phyloP scores from a whole-genome alignment of 768 basidiomycete species.

The Agaricus blazei region DNA sequence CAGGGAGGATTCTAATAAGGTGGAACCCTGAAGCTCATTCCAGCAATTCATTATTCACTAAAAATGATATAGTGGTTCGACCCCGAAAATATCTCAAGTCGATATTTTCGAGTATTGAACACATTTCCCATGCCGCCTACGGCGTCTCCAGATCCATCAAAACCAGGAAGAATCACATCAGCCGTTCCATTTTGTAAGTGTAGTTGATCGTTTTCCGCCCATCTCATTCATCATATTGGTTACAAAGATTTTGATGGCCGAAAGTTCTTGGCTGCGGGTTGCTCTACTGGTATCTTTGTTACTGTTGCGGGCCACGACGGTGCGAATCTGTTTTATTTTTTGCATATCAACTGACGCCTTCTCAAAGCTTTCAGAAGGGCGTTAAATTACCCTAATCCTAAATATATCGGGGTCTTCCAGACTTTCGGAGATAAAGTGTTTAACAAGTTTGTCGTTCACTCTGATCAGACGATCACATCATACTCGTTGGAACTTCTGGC shows the following conservation, averaged over 20 bases:
- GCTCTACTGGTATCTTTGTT: slow-evolving; percentile 66
- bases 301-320: slow-evolving; percentile 50
- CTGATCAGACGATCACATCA: slow-evolving; percentile 50
- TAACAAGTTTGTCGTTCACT: slow-evolving; percentile 66
- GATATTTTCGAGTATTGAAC: slow-evolving; percentile 50
- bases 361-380: slow-evolving; percentile 53
- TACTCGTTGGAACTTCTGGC: slow-evolving; percentile 73
- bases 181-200: slow-evolving; percentile 63
- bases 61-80: slow-evolving; percentile 55
- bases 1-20: slow-evolving; percentile 70
- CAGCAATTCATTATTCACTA: neutral
- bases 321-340: slow-evolving; percentile 22
- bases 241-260: slow-evolving; percentile 42
- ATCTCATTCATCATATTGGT: neutral
- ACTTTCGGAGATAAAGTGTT: slow-evolving; percentile 35
- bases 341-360: neutral
- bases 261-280: slow-evolving; percentile 60
- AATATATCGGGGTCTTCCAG: slow-evolving; percentile 53
- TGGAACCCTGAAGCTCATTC: slow-evolving; percentile 17
- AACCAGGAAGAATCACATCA: slow-evolving; percentile 49
- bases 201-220: neutral
- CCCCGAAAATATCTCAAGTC: slow-evolving; percentile 51
- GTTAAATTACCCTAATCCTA: slow-evolving; percentile 44
- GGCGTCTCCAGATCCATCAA: slow-evolving; percentile 24
- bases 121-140: slow-evolving; percentile 22